Percentiles rank a stretch among this genome's conserved stretches.
phyloP scores from a whole-genome alignment of 768 basidiomycete species.

The Erythrobasidium yunnanense region DNA sequence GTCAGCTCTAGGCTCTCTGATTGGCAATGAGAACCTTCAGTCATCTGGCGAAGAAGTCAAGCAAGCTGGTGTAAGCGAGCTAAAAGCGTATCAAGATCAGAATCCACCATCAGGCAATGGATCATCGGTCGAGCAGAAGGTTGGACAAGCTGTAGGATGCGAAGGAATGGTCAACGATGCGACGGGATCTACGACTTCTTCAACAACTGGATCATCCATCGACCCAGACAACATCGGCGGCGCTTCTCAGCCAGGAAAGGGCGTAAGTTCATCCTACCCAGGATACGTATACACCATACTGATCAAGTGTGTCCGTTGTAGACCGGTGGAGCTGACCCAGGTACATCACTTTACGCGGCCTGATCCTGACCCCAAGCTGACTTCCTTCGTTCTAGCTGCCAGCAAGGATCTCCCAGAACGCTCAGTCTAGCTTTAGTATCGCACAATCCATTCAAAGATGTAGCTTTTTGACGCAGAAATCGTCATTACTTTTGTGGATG shows the following conservation, averaged over 20 bases:
- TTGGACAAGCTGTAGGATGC: conserved; percentile 20
- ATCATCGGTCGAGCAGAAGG: not conserved
- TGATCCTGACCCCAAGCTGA: not conserved
- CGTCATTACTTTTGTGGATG: too few relatives aligned
- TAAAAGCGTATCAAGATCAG: conserved; percentile 15
- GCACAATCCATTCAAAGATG: not conserved
- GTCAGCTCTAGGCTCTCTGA: conserved; percentile 5
- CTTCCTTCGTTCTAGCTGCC: not conserved
- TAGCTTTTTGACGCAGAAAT: not conserved
- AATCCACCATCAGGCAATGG: conserved; percentile 2
- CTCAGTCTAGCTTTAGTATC: not conserved
- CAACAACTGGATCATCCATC: not conserved
- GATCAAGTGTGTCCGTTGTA: not conserved
- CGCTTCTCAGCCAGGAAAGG: conserved; percentile 7
- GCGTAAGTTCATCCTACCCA: not conserved
- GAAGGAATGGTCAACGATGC: conserved; percentile 25
- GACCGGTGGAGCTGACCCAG: conserved; percentile 10
- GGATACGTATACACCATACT: not conserved
- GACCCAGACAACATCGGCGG: not conserved
- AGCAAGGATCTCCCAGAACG: not conserved
- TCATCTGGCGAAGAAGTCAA: conserved; percentile 9
- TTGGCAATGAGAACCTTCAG: not conserved
- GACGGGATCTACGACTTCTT: not conserved
- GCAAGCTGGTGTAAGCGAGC: conserved; percentile 4
- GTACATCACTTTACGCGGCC: not conserved